These are phyloP conservation scores for Lunasporangiospora selenospora DNA, from an alignment of 192 early-diverging fungal species.

Conservation along the genomic window DNA sequence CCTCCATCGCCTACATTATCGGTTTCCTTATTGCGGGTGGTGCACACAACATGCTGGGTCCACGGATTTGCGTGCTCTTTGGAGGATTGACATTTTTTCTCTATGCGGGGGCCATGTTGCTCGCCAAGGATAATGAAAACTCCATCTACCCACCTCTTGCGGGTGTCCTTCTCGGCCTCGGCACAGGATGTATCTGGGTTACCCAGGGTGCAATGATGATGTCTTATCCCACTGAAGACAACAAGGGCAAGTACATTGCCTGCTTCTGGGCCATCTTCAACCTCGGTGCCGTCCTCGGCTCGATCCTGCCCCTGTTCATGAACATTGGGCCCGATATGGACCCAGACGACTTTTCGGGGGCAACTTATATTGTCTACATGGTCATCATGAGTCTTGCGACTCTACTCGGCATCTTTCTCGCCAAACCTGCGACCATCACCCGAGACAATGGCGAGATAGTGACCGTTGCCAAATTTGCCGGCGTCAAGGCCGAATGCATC, in stretches of 20 bases:
- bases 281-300: slow-evolving; percentile 83
- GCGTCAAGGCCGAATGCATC: slow-evolving; percentile 58
- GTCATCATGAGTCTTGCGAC: slow-evolving; percentile 71
- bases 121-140: slow-evolving; percentile 62
- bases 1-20: slow-evolving; percentile 67
- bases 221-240: slow-evolving; percentile 82
- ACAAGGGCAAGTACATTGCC: slow-evolving; percentile 83
- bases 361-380: slow-evolving; percentile 81
- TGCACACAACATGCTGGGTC: slow-evolving; percentile 81
- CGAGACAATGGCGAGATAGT: slow-evolving; percentile 76
- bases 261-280: slow-evolving; percentile 90
- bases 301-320: slow-evolving; percentile 71
- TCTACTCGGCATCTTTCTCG: slow-evolving; percentile 59
- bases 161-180: slow-evolving; percentile 79
- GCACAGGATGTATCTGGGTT: slow-evolving; percentile 77
- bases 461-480: slow-evolving; percentile 73
- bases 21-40: slow-evolving; percentile 79
- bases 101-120: slow-evolving; percentile 79
- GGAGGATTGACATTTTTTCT: slow-evolving; percentile 80
- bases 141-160: slow-evolving; percentile 70
- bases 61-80: slow-evolving; percentile 65
- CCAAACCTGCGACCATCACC: slow-evolving; percentile 61
- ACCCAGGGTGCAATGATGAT: slow-evolving; percentile 87
- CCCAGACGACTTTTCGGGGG: slow-evolving; percentile 61
- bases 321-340: slow-evolving; percentile 51